Percentiles rank a stretch among this genome's conserved stretches.
These are phyloP conservation scores for Cryptosporidium bovis DNA, from an alignment of 169 alveolate species.

Conservation along the genomic window DNA sequence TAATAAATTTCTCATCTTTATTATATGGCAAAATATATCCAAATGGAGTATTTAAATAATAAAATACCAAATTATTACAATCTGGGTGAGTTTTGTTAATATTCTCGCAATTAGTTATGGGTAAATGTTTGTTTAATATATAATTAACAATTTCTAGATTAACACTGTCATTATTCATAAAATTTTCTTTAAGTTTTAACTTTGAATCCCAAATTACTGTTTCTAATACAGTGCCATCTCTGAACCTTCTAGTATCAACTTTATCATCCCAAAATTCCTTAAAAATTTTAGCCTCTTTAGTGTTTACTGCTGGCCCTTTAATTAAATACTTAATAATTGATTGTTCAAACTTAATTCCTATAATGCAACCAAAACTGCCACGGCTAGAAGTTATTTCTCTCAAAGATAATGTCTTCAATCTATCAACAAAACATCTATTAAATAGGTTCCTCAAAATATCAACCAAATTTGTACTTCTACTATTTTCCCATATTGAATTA, in stretches of 20 bases:
- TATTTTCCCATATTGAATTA: conserved; percentile 50
- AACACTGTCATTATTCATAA: background rate
- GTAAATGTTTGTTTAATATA: conserved; percentile 26
- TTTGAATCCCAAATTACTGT: conserved; percentile 48
- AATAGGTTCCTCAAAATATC: conserved; percentile 34
- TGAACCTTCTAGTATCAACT: conserved; percentile 62
- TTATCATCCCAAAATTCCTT: conserved; percentile 61
- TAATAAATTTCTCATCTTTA: background rate
- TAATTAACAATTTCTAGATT: conserved; percentile 18
- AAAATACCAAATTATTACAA: background rate
- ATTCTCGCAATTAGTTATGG: background rate
- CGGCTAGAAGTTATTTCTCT: conserved; percentile 27
- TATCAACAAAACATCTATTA: conserved; percentile 15
- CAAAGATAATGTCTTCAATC: conserved; percentile 7
- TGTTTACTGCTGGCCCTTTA: conserved; percentile 44
- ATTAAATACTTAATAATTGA: conserved; percentile 14
- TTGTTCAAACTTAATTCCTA: conserved; percentile 32
- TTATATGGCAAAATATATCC: conserved; percentile 3
- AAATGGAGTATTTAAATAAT: conserved; percentile 17
- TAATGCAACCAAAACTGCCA: conserved; percentile 44
- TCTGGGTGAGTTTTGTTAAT: background rate
- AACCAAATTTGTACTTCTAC: conserved; percentile 15
- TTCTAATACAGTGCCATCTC: conserved; percentile 60
- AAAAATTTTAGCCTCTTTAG: conserved; percentile 49
- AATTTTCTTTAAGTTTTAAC: background rate